Evolutionary conservation across 2,329 filamentous ascomycete species (phyloP).

Genomic region (Sclerotinia borealis): DNA sequence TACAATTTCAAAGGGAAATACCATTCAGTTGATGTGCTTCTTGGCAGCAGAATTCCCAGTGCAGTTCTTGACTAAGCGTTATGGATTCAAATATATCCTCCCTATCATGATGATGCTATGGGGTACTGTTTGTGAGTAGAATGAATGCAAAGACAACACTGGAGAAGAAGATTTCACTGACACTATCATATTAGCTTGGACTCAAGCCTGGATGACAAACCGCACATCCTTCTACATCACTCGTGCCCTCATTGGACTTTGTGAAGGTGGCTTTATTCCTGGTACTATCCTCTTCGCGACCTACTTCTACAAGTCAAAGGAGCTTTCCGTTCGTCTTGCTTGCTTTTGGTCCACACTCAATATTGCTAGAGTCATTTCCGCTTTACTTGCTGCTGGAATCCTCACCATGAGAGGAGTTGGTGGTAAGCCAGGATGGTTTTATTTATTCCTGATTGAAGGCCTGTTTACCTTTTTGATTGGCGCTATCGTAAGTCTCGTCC

Average conservation of each 20-base stretch:
- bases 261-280: slow-evolving; percentile 49
- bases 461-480: slow-evolving; percentile 20
- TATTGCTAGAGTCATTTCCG: slow-evolving; percentile 44
- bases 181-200: slow-evolving; percentile 35
- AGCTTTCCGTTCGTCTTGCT: slow-evolving; percentile 58
- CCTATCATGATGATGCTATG: slow-evolving; percentile 48
- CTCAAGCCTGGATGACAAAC: slow-evolving; percentile 36
- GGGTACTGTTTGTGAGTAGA: slow-evolving; percentile 39
- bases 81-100: slow-evolving; percentile 47
- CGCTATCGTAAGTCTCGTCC: not conserved
- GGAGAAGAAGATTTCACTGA: not conserved
- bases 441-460: slow-evolving; percentile 43
- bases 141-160: slow-evolving; percentile 32
- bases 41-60: slow-evolving; percentile 50
- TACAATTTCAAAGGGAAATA: slow-evolving; percentile 38
- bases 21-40: slow-evolving; percentile 36
- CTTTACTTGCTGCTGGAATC: slow-evolving; percentile 52
- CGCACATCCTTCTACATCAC: slow-evolving; percentile 33
- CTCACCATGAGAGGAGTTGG: slow-evolving; percentile 47
- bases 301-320: slow-evolving; percentile 64
- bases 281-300: slow-evolving; percentile 56
- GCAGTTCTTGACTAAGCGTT: slow-evolving; percentile 42
- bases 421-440: slow-evolving; percentile 50
- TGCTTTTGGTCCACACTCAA: slow-evolving; percentile 61
- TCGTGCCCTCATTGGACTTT: slow-evolving; percentile 26